phyloP scores from a whole-genome alignment of 805 yeast genomes.

The Helenozyma baotianmanensis region DNA sequence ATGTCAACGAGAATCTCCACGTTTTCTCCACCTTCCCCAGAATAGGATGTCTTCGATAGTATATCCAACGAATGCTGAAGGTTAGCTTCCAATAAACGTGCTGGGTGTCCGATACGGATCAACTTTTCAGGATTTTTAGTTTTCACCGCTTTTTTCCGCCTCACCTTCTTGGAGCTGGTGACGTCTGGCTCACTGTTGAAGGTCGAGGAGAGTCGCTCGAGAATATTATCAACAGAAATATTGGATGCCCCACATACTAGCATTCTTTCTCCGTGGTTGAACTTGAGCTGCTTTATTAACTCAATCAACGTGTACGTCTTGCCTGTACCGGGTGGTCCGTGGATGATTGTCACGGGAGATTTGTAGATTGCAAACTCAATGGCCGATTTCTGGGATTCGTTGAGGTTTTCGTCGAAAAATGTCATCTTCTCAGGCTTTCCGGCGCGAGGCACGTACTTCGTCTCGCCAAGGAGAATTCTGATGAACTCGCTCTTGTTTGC shows the following conservation, averaged over 20 bases:
- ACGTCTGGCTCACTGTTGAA: conserved; percentile 11
- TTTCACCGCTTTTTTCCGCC: conserved; percentile 2
- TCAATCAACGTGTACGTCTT: conserved; percentile 83
- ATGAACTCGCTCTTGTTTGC: conserved; percentile 29
- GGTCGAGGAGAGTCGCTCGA: conserved; percentile 59
- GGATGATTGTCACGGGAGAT: conserved; percentile 58
- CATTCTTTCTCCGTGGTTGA: conserved; percentile 44
- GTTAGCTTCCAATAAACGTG: conserved; percentile 62
- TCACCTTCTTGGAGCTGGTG: conserved; percentile 2
- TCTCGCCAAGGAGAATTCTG: conserved; percentile 45
- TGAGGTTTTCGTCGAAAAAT: conserved; percentile 45
- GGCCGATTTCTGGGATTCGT: conserved; percentile 70
- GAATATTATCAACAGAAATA: conserved; percentile 83
- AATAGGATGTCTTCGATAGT: conserved; percentile 53
- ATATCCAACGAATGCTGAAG: conserved; percentile 73
- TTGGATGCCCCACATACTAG: conserved; percentile 94
- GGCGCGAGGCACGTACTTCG: conserved; percentile 27
- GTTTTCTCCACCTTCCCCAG: conserved; percentile 33
- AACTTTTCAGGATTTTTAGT: conserved; percentile 33
- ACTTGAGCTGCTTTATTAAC: conserved; percentile 65
- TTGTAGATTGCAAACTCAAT: conserved; percentile 55
- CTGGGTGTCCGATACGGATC: conserved; percentile 92
- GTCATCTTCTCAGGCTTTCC: conserved; percentile 2
- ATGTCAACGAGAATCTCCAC: conserved; percentile 59
- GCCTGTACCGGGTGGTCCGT: conserved; percentile 84